phyloP scores from a whole-genome alignment of 2,329 filamentous ascomycete species.

The Beauveria sp. region DNA sequence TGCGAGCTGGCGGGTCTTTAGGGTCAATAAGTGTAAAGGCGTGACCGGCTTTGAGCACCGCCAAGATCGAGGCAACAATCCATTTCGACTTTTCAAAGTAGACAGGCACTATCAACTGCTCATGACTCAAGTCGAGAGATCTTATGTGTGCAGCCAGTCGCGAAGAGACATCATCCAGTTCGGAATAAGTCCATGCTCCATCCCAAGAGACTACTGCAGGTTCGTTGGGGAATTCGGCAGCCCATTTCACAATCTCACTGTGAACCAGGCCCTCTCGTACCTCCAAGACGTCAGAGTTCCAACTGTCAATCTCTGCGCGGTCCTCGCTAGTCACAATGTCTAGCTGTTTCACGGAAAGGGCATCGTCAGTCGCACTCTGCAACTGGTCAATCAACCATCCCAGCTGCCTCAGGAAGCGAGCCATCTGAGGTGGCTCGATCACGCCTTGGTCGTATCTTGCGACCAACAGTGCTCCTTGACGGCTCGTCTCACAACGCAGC shows the following conservation, averaged over 20 bases:
- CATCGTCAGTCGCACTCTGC: not conserved
- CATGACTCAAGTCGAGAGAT: not conserved
- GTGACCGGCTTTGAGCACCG: not conserved
- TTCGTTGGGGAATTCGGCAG: not conserved
- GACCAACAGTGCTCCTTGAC: not conserved
- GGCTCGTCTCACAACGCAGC: not conserved
- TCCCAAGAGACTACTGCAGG: not conserved
- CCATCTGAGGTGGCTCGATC: not conserved
- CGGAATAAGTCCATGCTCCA: conserved; percentile 12
- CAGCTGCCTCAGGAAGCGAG: not conserved
- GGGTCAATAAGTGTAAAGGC: not conserved
- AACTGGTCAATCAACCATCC: not conserved
- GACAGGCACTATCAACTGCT: conserved; percentile 13
- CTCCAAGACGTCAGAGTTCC: not conserved
- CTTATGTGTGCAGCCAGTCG: conserved; percentile 6
- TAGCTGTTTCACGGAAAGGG: not conserved
- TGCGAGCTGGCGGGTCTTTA: not conserved
- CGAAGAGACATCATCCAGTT: conserved; percentile 11
- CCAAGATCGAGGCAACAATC: not conserved
- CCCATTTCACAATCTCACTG: not conserved
- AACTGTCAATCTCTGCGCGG: not conserved
- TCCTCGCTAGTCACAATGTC: not conserved
- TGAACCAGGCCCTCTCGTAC: not conserved
- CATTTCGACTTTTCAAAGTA: conserved; percentile 3
- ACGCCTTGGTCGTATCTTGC: not conserved